These are phyloP conservation scores for Chrysanthemum lavandulifolium DNA, from an alignment of 129 eudicot genomes.

Conservation along the genomic window DNA sequence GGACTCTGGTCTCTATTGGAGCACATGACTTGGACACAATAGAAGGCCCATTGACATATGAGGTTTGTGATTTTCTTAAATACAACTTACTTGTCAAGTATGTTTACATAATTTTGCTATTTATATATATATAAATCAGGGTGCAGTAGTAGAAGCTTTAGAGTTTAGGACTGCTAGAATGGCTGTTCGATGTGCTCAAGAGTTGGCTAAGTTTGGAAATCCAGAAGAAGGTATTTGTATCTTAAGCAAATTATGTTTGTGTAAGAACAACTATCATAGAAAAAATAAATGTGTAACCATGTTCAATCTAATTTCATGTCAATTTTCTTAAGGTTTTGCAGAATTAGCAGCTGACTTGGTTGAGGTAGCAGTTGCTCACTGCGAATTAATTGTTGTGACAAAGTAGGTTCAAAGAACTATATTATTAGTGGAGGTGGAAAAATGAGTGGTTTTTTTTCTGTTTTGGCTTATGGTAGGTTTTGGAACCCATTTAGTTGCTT, in stretches of 20 bases:
- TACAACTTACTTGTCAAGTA: too few relatives aligned
- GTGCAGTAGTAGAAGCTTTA: conserved; percentile 71
- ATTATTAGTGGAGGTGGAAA: not conserved
- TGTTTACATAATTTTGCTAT: too few relatives aligned
- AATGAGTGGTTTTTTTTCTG: not conserved
- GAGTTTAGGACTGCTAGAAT: conserved; percentile 92
- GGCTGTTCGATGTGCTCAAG: conserved; percentile 64
- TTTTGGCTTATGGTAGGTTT: too few relatives aligned
- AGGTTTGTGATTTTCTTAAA: too few relatives aligned
- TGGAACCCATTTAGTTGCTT: too few relatives aligned
- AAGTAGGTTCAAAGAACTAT: conserved; percentile 31
- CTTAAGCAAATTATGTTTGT: not conserved
- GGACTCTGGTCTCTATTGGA: too few relatives aligned
- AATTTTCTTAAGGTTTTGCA: conserved; percentile 66
- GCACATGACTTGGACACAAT: too few relatives aligned
- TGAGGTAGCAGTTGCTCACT: conserved; percentile 88
- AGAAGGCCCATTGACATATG: too few relatives aligned
- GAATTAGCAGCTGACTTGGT: conserved; percentile 91
- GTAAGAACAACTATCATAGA: too few relatives aligned
- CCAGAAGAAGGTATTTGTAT: conserved; percentile 80
- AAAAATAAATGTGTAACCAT: not conserved
- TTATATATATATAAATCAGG: conserved; percentile 36
- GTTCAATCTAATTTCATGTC: not conserved
- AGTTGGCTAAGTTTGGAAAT: conserved; percentile 65
- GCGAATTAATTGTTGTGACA: conserved; percentile 40